phyloP scores from a whole-genome alignment of 164 flowering plant species.

The Aristolochia contorta region DNA sequence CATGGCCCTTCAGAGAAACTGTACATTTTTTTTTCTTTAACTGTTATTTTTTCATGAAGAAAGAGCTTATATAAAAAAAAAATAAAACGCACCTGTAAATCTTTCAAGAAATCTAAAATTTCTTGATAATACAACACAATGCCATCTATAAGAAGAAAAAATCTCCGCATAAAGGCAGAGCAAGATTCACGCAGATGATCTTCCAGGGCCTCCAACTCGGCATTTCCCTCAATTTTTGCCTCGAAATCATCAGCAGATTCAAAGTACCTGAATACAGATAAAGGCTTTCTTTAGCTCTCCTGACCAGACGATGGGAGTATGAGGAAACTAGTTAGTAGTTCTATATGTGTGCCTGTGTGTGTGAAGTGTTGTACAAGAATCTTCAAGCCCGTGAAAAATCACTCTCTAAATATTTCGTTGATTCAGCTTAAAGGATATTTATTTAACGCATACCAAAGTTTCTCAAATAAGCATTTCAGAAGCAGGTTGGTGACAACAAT shows the following conservation, averaged over 20 bases:
- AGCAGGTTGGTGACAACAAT: no score
- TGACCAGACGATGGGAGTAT: no score
- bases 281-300: no score
- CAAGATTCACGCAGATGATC: slow-evolving; percentile 26
- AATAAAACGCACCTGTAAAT: slow-evolving; percentile 7
- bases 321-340: no score
- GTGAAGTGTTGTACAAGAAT: no score
- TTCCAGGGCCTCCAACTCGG: slow-evolving; percentile 14
- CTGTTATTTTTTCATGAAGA: background rate
- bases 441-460: no score
- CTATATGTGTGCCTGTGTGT: no score
- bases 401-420: no score
- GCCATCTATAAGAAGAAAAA: slow-evolving; percentile 17
- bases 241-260: slow-evolving; percentile 18
- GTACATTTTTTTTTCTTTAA: background rate
- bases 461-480: no score
- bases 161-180: slow-evolving; percentile 18
- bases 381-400: no score
- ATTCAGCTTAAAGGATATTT: no score
- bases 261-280: slow-evolving; percentile 15
- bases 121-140: slow-evolving; percentile 14
- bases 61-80: background rate
- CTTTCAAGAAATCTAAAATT: slow-evolving; percentile 12
- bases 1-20: no score
- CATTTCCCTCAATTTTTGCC: slow-evolving; percentile 17